Evolutionary conservation across 2,329 filamentous ascomycete species (phyloP).

Genomic region (Mycosphaerella sp.): DNA sequence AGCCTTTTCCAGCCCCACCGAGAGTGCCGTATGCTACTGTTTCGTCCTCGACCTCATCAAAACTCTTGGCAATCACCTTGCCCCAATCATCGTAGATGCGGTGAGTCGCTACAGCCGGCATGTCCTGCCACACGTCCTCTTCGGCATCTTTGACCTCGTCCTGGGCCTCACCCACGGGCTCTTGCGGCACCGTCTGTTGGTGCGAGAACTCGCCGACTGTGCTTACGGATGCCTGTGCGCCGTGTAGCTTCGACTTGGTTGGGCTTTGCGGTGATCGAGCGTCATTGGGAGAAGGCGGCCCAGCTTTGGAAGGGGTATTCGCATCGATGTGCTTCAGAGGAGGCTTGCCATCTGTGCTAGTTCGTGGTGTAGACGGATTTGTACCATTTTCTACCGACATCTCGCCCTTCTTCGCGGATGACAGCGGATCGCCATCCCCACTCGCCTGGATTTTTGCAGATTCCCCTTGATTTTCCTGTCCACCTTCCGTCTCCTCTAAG

Average conservation of each 20-base stretch:
- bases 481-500: conserved; percentile 21
- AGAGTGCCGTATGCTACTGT: conserved; percentile 66
- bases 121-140: conserved; percentile 79
- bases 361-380: conserved; percentile 2
- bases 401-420: conserved; percentile 1
- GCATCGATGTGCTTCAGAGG: background rate
- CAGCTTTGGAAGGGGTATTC: conserved; percentile 4
- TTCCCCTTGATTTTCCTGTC: conserved; percentile 2
- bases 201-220: conserved; percentile 81
- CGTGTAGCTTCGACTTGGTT: conserved; percentile 10
- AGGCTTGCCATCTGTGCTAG: conserved; percentile 2
- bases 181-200: conserved; percentile 60
- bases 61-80: conserved; percentile 75
- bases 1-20: conserved; percentile 87
- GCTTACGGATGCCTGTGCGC: conserved; percentile 19
- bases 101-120: conserved; percentile 88
- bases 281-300: background rate
- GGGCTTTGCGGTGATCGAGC: conserved; percentile 9
- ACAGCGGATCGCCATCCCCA: background rate
- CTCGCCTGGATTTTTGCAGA: background rate
- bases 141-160: conserved; percentile 44
- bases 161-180: conserved; percentile 37
- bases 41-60: conserved; percentile 61
- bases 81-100: conserved; percentile 96
- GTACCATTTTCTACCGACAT: background rate